A percentile compares a stretch with the other conserved stretches of the same genome.
These are phyloP conservation scores for Skeletonema marinoi DNA, from an alignment of 108 stramenopile genomes.

Conservation along the genomic window DNA sequence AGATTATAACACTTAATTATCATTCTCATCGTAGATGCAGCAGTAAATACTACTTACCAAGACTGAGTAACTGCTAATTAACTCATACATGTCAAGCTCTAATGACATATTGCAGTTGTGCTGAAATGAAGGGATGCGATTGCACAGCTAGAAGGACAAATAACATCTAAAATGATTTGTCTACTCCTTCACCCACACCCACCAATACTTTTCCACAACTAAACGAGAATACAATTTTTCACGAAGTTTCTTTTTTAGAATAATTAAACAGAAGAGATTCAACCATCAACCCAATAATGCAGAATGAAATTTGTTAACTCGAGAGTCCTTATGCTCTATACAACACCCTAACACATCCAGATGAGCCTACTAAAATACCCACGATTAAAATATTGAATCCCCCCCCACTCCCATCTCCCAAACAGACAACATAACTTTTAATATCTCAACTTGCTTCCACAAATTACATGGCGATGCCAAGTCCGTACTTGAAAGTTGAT, in stretches of 20 bases:
- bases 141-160: too few species aligned
- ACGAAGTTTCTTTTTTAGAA: not conserved
- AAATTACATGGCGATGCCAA: slow-evolving; percentile 85
- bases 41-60: not conserved
- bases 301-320: slow-evolving; percentile 32
- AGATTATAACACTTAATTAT: slow-evolving; percentile 21
- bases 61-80: too few species aligned
- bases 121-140: too few species aligned
- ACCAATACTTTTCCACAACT: too few species aligned
- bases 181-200: too few species aligned
- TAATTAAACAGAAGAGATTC: slow-evolving; percentile 3
- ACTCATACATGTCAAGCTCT: too few species aligned
- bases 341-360: not conserved
- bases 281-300: slow-evolving; percentile 1
- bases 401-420: slow-evolving; percentile 3
- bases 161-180: too few species aligned
- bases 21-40: not conserved
- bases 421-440: not conserved
- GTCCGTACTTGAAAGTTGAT: slow-evolving; percentile 87
- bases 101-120: too few species aligned
- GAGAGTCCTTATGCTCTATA: not conserved
- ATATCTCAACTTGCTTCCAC: not conserved
- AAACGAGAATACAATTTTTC: not conserved
- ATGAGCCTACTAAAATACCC: not conserved
- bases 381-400: not conserved